These are phyloP conservation scores for Solanum piurae DNA, from an alignment of 257 asterid genomes.

Conservation along the genomic window DNA sequence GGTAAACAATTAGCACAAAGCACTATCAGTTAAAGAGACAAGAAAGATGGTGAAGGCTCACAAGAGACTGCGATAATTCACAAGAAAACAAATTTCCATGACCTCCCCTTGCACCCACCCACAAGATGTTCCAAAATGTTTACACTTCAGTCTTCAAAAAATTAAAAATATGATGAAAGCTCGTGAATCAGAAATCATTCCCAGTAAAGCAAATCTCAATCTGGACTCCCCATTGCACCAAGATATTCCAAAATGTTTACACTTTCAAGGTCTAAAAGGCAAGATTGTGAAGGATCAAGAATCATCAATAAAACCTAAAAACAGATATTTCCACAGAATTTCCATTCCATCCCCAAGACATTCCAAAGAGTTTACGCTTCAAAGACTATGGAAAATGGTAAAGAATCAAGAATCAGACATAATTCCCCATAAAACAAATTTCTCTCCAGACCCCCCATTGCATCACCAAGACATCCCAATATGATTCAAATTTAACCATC, in stretches of 20 bases:
- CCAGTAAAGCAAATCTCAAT: neutral
- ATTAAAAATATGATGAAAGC: neutral
- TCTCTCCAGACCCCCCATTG: neutral
- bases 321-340: neutral
- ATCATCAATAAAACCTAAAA: neutral
- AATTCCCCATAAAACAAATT: neutral
- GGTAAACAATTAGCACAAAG: neutral
- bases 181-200: neutral
- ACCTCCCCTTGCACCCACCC: neutral
- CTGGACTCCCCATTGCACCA: neutral
- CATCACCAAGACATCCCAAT: neutral
- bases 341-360: neutral
- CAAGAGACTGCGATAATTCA: neutral
- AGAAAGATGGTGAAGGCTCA: neutral
- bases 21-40: neutral
- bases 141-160: neutral
- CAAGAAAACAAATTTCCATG: neutral
- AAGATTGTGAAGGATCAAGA: neutral
- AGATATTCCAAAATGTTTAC: neutral
- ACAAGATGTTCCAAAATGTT: neutral
- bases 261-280: neutral
- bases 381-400: neutral
- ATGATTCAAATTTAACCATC: neutral
- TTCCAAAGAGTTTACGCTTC: neutral
- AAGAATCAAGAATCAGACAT: neutral